A percentile compares a stretch with the other conserved stretches of the same genome.
Conservation (phyloP, 2,329 filamentous ascomycete species). For the Beauveria pseudobassiana region DNA sequence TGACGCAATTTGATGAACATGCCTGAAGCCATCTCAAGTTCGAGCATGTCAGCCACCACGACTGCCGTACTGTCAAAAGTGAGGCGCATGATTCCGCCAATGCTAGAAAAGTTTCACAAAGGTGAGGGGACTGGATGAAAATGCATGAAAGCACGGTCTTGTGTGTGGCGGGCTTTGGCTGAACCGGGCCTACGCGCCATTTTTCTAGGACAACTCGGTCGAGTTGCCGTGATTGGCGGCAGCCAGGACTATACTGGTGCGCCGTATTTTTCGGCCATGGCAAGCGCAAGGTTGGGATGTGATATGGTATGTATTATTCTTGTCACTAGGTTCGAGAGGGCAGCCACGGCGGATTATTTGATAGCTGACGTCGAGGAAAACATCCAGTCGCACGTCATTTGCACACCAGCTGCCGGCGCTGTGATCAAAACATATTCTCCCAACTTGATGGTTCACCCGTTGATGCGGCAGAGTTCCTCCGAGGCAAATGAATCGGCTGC, state of each 20-base stretch:
- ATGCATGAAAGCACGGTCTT: neutral
- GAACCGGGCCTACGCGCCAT: neutral
- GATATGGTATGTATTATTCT: conserved; percentile 61
- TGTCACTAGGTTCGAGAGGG: no score
- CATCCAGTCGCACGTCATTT: conserved; percentile 80
- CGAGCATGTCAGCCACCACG: conserved; percentile 59
- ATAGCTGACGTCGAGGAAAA: neutral
- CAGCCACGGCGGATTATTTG: neutral
- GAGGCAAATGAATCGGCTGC: conserved; percentile 38
- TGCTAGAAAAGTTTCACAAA: conserved; percentile 95
- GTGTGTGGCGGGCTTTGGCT: neutral
- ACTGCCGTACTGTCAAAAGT: conserved; percentile 72
- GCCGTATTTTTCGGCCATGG: conserved; percentile 97
- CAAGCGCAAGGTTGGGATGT: conserved; percentile 80
- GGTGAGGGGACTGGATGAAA: conserved; percentile 39
- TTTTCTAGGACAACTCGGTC: conserved; percentile 76
- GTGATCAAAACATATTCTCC: conserved; percentile 98
- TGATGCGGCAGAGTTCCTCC: conserved; percentile 68
- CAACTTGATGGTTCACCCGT: conserved; percentile 95
- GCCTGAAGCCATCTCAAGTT: conserved; percentile 10
- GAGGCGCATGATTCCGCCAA: conserved; percentile 84
- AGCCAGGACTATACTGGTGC: conserved; percentile 95
- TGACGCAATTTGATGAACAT: conserved; percentile 2
- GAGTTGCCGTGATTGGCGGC: conserved; percentile 88
- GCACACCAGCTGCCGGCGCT: conserved; percentile 75